Base-by-base conservation (phyloP, 1,139 yeast genomes). In the Taiozyma sp. region DNA sequence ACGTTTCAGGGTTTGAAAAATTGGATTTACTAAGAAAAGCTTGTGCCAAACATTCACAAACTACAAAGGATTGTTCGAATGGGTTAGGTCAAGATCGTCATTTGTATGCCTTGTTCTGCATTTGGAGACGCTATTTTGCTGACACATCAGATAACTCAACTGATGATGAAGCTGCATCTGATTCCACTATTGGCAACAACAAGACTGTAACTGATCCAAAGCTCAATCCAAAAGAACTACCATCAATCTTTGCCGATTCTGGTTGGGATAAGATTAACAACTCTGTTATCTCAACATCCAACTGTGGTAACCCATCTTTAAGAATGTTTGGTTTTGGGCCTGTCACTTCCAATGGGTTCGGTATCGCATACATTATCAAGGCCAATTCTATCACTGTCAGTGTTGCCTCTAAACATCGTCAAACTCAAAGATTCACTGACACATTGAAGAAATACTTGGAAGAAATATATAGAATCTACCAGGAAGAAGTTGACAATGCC, bases 81-180 rank as follows among this genome's bases (percentile, higher is more conserved):
- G 97, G 97, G 27, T 75, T 83, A 51, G 97, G 97, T 27, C 96
- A 89, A 58, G 97, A 91, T 67, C 83, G 97, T 62, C 96, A 91
- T 66, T 72, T 91, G 54, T 91, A 85, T 69, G 97, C 96, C 0
- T 72, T 91, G 50, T 89, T 87, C 65, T 87, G 95, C 65, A 85
- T 89, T 59, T 91, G 97, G 96, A 87, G 87, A 64, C 76, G 95
- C 58, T 84, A 81, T 58, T 78, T 84, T 55, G 73, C 73, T 50
- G 76, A 81, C 65, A 63, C 71, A 56, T 22, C 59, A 45, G 54
- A 48, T 23, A 52, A 48, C 27, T 45, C 53, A 41, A 55, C 48
- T 29, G 59, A 54, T 40, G 52, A 55, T 48, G 60, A 51, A 45
- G 66, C 64, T 46, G 61, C 63, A 29, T 64, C 66, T 10, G 72